Conservation (phyloP, 306 rosid species). For the Styphnolobium japonicum region DNA sequence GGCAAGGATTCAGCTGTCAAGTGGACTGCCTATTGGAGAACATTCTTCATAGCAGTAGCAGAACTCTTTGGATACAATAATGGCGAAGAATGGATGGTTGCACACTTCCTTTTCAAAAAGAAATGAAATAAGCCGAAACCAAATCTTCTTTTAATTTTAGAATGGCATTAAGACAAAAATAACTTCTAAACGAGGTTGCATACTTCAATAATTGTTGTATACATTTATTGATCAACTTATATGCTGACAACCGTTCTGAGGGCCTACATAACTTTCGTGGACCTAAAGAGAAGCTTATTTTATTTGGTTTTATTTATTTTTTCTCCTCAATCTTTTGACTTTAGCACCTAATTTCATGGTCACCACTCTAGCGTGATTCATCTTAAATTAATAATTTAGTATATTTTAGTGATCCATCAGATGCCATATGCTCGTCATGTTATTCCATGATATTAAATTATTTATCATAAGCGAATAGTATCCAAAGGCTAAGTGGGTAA, state of each 20-base stretch:
- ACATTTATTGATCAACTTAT: not conserved
- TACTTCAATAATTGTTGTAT: not conserved
- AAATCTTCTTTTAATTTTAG: not conserved
- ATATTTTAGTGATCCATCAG: too few species aligned
- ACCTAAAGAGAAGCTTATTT: not conserved
- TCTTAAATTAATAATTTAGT: not conserved
- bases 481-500: too few species aligned
- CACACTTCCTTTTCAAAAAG: constrained; percentile 73
- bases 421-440: too few species aligned
- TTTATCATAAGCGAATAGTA: too few species aligned
- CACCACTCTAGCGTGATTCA: not conserved
- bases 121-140: constrained; percentile 31
- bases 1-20: constrained; percentile 79
- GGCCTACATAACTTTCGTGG: not conserved
- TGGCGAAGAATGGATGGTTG: constrained; percentile 97
- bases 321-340: not conserved
- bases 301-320: not conserved
- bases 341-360: not conserved
- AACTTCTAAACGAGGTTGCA: not conserved
- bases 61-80: constrained; percentile 82
- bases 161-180: not conserved
- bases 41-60: constrained; percentile 86
- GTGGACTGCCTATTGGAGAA: constrained; percentile 96
- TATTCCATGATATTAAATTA: too few species aligned
- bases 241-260: not conserved